These are phyloP conservation scores for Penicillium psychrofluorescens DNA, from an alignment of 495 filamentous ascomycete species.

Conservation along the genomic window DNA sequence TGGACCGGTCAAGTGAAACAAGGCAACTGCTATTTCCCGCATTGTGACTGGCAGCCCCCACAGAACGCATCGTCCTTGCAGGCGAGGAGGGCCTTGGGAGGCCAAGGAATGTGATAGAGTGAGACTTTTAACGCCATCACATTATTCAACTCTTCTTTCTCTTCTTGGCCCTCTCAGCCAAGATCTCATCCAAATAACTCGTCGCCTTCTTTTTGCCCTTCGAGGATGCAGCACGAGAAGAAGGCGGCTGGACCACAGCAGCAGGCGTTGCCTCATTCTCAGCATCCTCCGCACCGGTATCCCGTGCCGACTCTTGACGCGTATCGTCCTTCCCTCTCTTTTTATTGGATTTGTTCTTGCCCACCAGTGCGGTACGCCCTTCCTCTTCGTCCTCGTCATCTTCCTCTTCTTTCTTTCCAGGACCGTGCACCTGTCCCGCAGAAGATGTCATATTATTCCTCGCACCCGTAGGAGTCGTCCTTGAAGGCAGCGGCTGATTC, in stretches of 20 bases:
- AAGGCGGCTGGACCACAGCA: neutral
- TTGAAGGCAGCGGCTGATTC: neutral
- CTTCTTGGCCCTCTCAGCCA: conserved; percentile 44
- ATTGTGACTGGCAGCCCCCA: no score
- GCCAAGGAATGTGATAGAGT: no score
- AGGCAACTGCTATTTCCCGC: no score
- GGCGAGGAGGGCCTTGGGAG: no score
- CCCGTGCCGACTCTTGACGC: neutral
- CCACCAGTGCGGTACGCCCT: conserved; percentile 51
- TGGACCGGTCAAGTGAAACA: no score
- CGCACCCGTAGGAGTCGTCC: no score
- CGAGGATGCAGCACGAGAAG: conserved; percentile 2
- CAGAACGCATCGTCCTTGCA: no score
- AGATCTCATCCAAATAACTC: conserved; percentile 45
- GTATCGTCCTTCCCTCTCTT: conserved; percentile 16
- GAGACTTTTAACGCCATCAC: no score
- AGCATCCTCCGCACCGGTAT: conserved; percentile 2
- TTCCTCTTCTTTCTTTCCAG: conserved; percentile 16
- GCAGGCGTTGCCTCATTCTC: conserved; percentile 3
- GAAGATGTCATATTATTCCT: neutral
- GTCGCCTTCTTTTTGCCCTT: conserved; percentile 34
- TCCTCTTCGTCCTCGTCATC: conserved; percentile 53
- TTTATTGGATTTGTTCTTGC: conserved; percentile 24
- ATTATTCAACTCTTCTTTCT: conserved; percentile 44
- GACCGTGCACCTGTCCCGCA: neutral